These are phyloP conservation scores for Fusarium sp. DNA, from an alignment of 2,329 filamentous ascomycete species.

Conservation along the genomic window DNA sequence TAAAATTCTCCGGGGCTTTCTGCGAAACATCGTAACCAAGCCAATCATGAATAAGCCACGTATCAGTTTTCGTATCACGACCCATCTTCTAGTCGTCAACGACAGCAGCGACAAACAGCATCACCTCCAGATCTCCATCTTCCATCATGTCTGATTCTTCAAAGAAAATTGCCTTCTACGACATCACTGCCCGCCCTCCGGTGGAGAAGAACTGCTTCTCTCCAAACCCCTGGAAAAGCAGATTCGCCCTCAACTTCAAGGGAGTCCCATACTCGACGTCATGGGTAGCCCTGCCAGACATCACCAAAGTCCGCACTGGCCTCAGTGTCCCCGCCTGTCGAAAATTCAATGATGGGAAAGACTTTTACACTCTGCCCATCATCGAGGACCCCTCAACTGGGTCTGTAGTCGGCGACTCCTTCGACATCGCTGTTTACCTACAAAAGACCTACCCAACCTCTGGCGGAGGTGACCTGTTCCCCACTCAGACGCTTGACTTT, in stretches of 20 bases:
- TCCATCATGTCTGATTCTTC: background rate
- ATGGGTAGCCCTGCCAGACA: conserved; percentile 66
- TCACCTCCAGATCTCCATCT: rapidly evolving
- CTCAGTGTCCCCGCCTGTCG: conserved; percentile 63
- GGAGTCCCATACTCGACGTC: conserved; percentile 48
- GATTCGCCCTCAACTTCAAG: conserved; percentile 59
- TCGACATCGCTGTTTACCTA: conserved; percentile 73
- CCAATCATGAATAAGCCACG: background rate
- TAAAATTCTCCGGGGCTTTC: rapidly evolving
- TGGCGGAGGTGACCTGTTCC: conserved; percentile 62
- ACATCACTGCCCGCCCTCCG: conserved; percentile 55
- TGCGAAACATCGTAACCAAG: background rate
- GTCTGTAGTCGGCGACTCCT: conserved; percentile 67
- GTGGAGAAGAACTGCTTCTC: conserved; percentile 40
- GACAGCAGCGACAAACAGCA: background rate
- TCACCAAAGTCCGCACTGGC: conserved; percentile 59
- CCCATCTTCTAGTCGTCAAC: rapidly evolving
- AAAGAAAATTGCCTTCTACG: conserved; percentile 53
- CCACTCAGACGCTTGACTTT: conserved; percentile 56
- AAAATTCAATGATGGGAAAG: conserved; percentile 65
- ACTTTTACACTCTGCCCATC: conserved; percentile 71
- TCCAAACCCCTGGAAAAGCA: conserved; percentile 50
- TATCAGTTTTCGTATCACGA: background rate
- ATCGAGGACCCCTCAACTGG: conserved; percentile 59
- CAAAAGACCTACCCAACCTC: conserved; percentile 62